These are phyloP conservation scores for Ophiostoma novo-ulmi DNA, from an alignment of 2,329 filamentous ascomycete genomes.

Conservation along the genomic window DNA sequence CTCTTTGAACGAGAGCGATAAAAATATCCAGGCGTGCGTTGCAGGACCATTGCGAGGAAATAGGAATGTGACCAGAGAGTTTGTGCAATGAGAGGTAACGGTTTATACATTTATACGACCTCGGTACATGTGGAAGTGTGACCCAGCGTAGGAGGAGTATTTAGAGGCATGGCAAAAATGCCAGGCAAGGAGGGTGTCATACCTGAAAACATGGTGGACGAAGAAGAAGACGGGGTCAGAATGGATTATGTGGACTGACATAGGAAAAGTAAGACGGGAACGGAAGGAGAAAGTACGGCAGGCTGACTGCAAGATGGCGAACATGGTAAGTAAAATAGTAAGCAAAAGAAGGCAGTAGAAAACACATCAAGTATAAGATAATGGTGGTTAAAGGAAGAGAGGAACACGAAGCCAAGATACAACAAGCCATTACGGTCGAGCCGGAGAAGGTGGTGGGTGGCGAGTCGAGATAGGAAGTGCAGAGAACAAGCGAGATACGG, in stretches of 20 bases:
- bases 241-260: not conserved
- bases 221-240: not conserved
- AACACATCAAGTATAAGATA: not conserved
- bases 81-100: not conserved
- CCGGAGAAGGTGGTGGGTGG: slow-evolving; percentile 3
- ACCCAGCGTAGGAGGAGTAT: not conserved
- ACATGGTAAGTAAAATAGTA: not conserved
- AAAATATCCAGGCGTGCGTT: not conserved
- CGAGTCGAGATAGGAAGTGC: not conserved
- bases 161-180: not conserved
- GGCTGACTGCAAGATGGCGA: not conserved
- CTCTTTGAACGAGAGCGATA: not conserved
- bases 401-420: not conserved
- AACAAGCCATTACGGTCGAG: not conserved
- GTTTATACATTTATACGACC: not conserved
- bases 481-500: not conserved
- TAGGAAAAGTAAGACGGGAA: not conserved
- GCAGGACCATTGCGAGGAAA: not conserved
- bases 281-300: not conserved
- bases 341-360: not conserved
- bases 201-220: not conserved
- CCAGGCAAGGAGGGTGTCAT: not conserved
- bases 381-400: not conserved
- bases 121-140: not conserved
- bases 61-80: not conserved